Evolutionary conservation across 176 grass and related monocot species (phyloP).

Genomic region (Metroxylon sagu): DNA sequence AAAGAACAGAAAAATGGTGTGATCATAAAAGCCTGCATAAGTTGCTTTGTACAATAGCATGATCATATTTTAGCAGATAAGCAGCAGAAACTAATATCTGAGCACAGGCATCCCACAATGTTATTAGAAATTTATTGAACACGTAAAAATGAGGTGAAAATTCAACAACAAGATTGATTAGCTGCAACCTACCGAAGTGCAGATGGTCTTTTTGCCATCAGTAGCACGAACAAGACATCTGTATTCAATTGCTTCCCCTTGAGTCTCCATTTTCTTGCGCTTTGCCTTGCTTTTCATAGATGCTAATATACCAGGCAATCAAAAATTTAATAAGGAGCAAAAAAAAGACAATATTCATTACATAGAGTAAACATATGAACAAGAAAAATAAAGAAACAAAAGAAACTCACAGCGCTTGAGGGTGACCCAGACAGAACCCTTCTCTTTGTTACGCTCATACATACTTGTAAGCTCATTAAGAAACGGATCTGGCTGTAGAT

Average conservation of each 20-base stretch:
- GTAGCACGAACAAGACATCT: constrained; percentile 71
- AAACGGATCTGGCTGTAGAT: constrained; percentile 79
- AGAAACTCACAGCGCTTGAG: constrained; percentile 75
- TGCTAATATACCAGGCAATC: constrained; percentile 38
- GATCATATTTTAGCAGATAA: no score
- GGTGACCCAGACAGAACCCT: constrained; percentile 94
- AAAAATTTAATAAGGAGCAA: neutral
- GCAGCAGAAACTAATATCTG: no score
- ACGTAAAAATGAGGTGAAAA: neutral
- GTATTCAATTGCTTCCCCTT: constrained; percentile 47
- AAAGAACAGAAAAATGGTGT: no score
- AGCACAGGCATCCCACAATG: no score
- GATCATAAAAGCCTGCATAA: no score
- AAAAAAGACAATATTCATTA: constrained; percentile 1
- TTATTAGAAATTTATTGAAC: no score
- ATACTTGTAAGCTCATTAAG: constrained; percentile 92
- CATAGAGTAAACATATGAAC: neutral
- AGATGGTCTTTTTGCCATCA: constrained; percentile 76
- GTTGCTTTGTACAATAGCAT: no score
- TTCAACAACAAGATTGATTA: neutral
- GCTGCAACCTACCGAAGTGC: constrained; percentile 53
- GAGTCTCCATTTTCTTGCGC: constrained; percentile 48
- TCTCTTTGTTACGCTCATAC: constrained; percentile 81
- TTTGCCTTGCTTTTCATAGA: constrained; percentile 54
- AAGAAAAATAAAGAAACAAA: neutral